Conservation (phyloP, 2,329 filamentous ascomycete genomes). For the Colletotrichum orbiculare region DNA sequence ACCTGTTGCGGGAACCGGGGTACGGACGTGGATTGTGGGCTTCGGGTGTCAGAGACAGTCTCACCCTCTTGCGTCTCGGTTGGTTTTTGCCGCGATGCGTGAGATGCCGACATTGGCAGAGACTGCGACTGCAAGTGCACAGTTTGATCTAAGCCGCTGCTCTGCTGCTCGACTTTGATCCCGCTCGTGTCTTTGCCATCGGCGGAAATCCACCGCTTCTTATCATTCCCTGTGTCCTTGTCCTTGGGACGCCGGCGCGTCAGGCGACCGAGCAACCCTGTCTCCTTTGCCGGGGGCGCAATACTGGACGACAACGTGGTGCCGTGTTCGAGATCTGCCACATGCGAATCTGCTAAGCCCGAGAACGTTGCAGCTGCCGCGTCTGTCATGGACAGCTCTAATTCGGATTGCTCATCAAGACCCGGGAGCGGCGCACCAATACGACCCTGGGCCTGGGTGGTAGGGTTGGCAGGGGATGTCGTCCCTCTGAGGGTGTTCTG, state of each 20-base stretch:
- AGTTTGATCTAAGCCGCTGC: neutral
- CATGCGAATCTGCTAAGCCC: neutral
- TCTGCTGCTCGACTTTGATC: neutral
- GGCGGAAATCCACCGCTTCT: slow-evolving; percentile 18
- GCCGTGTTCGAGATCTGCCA: slow-evolving; percentile 7
- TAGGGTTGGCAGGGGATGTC: slow-evolving; percentile 17
- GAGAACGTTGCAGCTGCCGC: slow-evolving; percentile 11
- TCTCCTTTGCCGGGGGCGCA: slow-evolving; percentile 25
- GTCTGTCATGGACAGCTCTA: slow-evolving; percentile 12
- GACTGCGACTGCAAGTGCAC: slow-evolving; percentile 9
- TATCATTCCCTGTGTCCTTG: slow-evolving; percentile 14
- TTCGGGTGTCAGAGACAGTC: slow-evolving; percentile 13
- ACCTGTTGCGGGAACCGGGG: slow-evolving; percentile 27
- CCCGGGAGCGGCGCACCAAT: slow-evolving; percentile 27
- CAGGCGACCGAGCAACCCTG: slow-evolving; percentile 25
- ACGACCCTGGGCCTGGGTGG: slow-evolving; percentile 23
- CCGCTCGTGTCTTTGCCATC: slow-evolving; percentile 7
- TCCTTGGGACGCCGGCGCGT: slow-evolving; percentile 30
- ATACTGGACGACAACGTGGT: slow-evolving; percentile 13
- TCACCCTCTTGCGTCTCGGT: slow-evolving; percentile 5
- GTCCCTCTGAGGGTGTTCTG: slow-evolving; percentile 29
- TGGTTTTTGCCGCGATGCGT: neutral
- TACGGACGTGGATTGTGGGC: slow-evolving; percentile 6
- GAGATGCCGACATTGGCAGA: slow-evolving; percentile 17
- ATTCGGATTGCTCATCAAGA: slow-evolving; percentile 25